These are phyloP conservation scores for Metschnikowia anglica DNA, from an alignment of 805 yeast genomes.

Conservation along the genomic window DNA sequence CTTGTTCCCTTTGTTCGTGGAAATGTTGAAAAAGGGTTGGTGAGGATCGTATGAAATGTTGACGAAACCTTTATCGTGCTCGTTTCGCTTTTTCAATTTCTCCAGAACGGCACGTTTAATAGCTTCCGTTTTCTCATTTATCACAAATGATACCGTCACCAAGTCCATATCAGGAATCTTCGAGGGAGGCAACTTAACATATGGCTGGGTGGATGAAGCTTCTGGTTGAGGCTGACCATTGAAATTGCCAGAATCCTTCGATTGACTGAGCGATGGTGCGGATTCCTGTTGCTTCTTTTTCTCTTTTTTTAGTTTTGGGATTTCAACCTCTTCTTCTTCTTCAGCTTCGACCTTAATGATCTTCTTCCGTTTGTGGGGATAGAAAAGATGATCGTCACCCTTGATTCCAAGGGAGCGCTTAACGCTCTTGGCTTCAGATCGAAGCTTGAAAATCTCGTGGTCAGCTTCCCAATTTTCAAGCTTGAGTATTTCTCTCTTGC, in stretches of 20 bases:
- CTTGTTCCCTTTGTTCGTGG: conserved; percentile 47
- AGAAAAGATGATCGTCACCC: conserved; percentile 82
- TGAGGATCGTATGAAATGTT: conserved; percentile 85
- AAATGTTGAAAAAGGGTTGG: conserved; percentile 75
- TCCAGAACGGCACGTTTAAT: conserved; percentile 84
- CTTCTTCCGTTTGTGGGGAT: conserved; percentile 73
- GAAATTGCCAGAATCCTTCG: conserved; percentile 16
- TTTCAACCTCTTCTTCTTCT: conserved; percentile 26
- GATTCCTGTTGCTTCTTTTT: conserved; percentile 18
- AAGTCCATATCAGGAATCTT: conserved; percentile 91
- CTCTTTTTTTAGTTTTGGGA: conserved; percentile 15
- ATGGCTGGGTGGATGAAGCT: conserved; percentile 58
- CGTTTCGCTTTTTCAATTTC: conserved; percentile 69
- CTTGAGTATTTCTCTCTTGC: conserved; percentile 70
- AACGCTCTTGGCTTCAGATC: conserved; percentile 67
- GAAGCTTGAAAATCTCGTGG: conserved; percentile 62
- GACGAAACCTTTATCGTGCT: conserved; percentile 71
- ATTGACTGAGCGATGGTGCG: conserved; percentile 16
- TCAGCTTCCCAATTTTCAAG: conserved; percentile 63
- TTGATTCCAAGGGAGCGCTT: conserved; percentile 74
- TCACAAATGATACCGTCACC: conserved; percentile 73
- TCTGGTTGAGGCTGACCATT: conserved; percentile 19
- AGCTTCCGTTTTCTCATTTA: conserved; percentile 72
- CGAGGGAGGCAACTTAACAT: conserved; percentile 84
- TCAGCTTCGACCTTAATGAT: conserved; percentile 35